A percentile compares a stretch with the other conserved stretches of the same genome.
phyloP scores from a whole-genome alignment of 2,329 filamentous ascomycete genomes.

The Juglanconis sp. region DNA sequence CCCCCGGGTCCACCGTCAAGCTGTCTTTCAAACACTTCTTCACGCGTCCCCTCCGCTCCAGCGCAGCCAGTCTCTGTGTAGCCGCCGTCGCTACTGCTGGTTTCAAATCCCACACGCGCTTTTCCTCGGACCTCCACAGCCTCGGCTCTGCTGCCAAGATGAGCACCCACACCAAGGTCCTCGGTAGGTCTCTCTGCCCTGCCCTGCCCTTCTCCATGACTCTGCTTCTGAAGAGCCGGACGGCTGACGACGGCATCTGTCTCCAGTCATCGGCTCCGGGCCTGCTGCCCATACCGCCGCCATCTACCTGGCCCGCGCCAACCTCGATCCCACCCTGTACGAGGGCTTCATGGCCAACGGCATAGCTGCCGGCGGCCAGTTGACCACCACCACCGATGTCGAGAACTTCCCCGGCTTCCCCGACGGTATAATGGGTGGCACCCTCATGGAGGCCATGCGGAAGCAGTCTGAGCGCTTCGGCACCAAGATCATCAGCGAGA shows the following conservation, averaged over 20 bases:
- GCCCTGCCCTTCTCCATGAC: neutral
- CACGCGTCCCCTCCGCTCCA: slow-evolving; percentile 72
- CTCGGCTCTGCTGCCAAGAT: slow-evolving; percentile 57
- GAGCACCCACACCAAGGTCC: slow-evolving; percentile 75
- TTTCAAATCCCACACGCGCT: slow-evolving; percentile 47
- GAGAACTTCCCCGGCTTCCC: slow-evolving; percentile 98
- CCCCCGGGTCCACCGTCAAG: slow-evolving; percentile 58
- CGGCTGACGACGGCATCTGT: slow-evolving; percentile 14
- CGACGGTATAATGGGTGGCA: slow-evolving; percentile 78
- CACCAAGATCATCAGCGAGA: slow-evolving; percentile 90
- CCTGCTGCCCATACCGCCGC: slow-evolving; percentile 96
- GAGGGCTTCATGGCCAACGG: slow-evolving; percentile 98
- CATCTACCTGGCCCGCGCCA: slow-evolving; percentile 91
- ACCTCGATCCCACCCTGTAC: slow-evolving; percentile 92
- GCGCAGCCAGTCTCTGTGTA: slow-evolving; percentile 69
- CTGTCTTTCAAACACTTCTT: slow-evolving; percentile 81
- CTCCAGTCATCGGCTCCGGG: slow-evolving; percentile 79
- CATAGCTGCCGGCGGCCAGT: slow-evolving; percentile 90
- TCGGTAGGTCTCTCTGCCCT: slow-evolving; percentile 59
- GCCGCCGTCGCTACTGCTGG: slow-evolving; percentile 65
- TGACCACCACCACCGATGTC: slow-evolving; percentile 96
- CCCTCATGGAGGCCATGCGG: slow-evolving; percentile 95
- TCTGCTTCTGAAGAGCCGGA: neutral
- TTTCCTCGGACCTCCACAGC: slow-evolving; percentile 34
- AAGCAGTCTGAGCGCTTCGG: slow-evolving; percentile 88